Base-by-base conservation (phyloP, 192 early-diverging fungal species). In the Mortierella antarctica region DNA sequence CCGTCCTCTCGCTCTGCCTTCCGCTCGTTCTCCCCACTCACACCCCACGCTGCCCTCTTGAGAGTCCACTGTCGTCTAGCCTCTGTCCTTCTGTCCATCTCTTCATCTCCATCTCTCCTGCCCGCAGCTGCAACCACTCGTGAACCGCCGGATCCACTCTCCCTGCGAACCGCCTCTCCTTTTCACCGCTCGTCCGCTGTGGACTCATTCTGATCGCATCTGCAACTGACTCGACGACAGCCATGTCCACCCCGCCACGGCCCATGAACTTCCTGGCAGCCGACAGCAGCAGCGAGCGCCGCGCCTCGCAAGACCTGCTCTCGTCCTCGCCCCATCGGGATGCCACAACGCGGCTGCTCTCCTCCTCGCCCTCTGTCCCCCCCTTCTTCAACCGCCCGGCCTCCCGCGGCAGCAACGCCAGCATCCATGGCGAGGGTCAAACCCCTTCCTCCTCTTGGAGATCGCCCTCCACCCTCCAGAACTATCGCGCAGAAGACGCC, bases 381-480 rank as follows among this genome's bases (percentile, higher is more conserved):
- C 50, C 69, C 20, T 72, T 66, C 70, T 72, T 80, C 68, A 54
- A 20, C 45, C 52, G 63, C 13, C 70, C 77, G n/a, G 58, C 70
- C 2, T 80, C 77, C 0, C 77, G 65, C 23, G 47, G 49, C 14
- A 80, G 77, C 65, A 72, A 71, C 45, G 50, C 47, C 39, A 67
- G 51, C 20, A 59, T 49, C 44, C 50, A 65, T 39, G 61, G 56
- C 9, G 53, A 62, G 8, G 45, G 48, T 41, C 64, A 67, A 14
- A 80, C 70, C 41, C 77, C 77, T 40, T 20, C 65, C 20, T 80
- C 77, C 49, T 80, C 77, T 14, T 80, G 63, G 64, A 65, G 77
- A 68, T 80, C 77, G 2, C 77, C 77, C 11, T 80, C 77, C 13
- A 80, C 77, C 48, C 77, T 80, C 13, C 77, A 80, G 18, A 80